A percentile compares a stretch with the other conserved stretches of the same genome.
phyloP scores from a whole-genome alignment of 306 rosid genomes.

The Castanea sativa region DNA sequence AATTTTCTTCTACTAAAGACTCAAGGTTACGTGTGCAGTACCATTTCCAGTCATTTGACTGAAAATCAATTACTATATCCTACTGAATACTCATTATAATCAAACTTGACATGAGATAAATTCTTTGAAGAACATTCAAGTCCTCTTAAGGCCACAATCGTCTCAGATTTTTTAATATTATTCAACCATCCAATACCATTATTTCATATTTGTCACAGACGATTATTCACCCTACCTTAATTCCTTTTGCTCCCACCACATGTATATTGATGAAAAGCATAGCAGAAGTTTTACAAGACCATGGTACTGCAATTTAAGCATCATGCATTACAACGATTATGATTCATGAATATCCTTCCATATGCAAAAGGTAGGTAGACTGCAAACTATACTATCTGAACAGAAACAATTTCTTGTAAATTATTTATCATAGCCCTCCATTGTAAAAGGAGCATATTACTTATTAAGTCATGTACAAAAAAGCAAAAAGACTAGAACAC shows the following conservation, averaged over 20 bases:
- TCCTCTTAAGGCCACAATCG: neutral
- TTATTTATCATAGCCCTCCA: neutral
- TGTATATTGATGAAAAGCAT: neutral
- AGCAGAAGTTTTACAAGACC: neutral
- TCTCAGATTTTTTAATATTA: neutral
- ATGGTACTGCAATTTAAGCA: neutral
- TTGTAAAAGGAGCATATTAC: neutral
- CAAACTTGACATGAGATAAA: too few species aligned
- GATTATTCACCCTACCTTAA: too few species aligned
- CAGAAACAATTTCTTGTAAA: neutral
- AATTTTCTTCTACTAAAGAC: neutral
- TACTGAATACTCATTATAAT: too few species aligned
- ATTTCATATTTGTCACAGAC: too few species aligned
- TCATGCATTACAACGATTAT: neutral
- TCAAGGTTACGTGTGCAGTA: neutral
- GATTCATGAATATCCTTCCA: neutral
- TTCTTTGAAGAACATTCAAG: neutral
- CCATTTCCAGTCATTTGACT: too few species aligned
- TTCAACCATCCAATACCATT: neutral
- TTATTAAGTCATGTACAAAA: neutral
- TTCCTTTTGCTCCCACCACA: neutral
- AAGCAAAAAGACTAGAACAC: neutral
- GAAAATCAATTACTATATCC: too few species aligned
- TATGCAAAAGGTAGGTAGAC: neutral
- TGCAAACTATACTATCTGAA: neutral